These are phyloP conservation scores for Gardenia jasminoides DNA, from an alignment of 257 asterid genomes.

Conservation along the genomic window DNA sequence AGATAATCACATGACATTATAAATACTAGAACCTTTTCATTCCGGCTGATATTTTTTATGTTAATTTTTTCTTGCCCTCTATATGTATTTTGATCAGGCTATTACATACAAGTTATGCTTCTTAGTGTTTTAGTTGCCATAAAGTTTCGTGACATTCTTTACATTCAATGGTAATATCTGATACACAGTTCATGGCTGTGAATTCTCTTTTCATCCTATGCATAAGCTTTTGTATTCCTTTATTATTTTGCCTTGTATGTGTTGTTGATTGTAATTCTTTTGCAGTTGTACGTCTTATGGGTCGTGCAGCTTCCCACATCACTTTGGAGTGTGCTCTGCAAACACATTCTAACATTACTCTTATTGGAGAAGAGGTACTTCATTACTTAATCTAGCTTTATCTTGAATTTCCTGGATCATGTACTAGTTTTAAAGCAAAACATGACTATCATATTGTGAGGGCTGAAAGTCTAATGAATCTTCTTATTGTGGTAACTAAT, in stretches of 20 bases:
- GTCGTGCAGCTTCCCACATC: conserved; percentile 99
- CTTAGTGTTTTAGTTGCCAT: no score
- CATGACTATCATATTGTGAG: neutral
- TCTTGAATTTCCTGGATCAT: neutral
- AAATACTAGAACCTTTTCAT: no score
- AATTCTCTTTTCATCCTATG: neutral
- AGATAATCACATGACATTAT: neutral
- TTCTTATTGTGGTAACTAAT: neutral
- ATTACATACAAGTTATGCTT: no score
- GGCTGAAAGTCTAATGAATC: neutral
- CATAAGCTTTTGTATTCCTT: neutral
- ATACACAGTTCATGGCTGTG: neutral
- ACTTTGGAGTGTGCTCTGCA: conserved; percentile 97
- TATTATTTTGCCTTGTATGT: neutral
- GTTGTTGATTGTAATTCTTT: neutral
- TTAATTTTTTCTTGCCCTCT: no score
- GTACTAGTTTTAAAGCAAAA: neutral
- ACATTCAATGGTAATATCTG: neutral
- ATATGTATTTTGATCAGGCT: no score
- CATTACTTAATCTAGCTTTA: neutral
- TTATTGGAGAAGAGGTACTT: conserved; percentile 95
- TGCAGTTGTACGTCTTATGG: conserved; percentile 98
- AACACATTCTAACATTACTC: conserved; percentile 94
- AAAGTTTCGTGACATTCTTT: no score
- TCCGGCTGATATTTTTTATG: no score